phyloP scores from a whole-genome alignment of 2,329 filamentous ascomycete species.

The Taxawa tesnikishii region DNA sequence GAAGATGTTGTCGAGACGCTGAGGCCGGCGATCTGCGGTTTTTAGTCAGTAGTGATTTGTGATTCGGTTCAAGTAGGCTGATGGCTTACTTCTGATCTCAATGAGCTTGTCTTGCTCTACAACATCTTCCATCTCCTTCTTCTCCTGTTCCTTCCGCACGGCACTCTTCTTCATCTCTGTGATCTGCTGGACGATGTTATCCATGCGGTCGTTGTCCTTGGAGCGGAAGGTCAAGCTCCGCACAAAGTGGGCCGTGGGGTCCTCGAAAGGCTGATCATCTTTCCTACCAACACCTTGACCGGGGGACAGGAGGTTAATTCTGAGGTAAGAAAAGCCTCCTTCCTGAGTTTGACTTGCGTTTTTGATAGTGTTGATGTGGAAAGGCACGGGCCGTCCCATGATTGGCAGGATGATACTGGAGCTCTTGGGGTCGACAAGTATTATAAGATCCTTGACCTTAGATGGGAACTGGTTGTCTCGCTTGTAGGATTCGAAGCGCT shows the following conservation, averaged over 20 bases:
- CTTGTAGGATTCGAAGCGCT: slow-evolving; percentile 98
- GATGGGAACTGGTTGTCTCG: slow-evolving; percentile 85
- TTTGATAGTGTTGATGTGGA: slow-evolving; percentile 97
- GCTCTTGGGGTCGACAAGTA: slow-evolving; percentile 85
- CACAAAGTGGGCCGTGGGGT: slow-evolving; percentile 89
- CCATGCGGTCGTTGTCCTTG: slow-evolving; percentile 75
- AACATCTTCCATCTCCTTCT: slow-evolving; percentile 99
- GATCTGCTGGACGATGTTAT: slow-evolving; percentile 84
- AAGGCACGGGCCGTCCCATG: slow-evolving; percentile 93
- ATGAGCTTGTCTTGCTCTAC: slow-evolving; percentile 97
- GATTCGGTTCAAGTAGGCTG: not conserved
- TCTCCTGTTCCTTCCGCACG: slow-evolving; percentile 87
- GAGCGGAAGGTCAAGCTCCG: slow-evolving; percentile 92
- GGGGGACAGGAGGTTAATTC: slow-evolving; percentile 94
- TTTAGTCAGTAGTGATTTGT: slow-evolving; percentile 41
- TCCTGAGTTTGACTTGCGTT: slow-evolving; percentile 98
- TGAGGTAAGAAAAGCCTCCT: slow-evolving; percentile 81
- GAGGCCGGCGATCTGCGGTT: slow-evolving; percentile 78
- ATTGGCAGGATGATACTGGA: slow-evolving; percentile 85
- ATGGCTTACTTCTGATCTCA: slow-evolving; percentile 88
- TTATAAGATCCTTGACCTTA: slow-evolving; percentile 71
- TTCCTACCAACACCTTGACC: slow-evolving; percentile 95
- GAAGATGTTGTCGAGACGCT: slow-evolving; percentile 86
- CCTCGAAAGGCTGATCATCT: slow-evolving; percentile 91
- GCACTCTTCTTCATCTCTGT: slow-evolving; percentile 92